Percentiles rank a stretch among this genome's conserved stretches.
Conservation (phyloP, 78 protist species). For the Corallochytrium limacisporum region DNA sequence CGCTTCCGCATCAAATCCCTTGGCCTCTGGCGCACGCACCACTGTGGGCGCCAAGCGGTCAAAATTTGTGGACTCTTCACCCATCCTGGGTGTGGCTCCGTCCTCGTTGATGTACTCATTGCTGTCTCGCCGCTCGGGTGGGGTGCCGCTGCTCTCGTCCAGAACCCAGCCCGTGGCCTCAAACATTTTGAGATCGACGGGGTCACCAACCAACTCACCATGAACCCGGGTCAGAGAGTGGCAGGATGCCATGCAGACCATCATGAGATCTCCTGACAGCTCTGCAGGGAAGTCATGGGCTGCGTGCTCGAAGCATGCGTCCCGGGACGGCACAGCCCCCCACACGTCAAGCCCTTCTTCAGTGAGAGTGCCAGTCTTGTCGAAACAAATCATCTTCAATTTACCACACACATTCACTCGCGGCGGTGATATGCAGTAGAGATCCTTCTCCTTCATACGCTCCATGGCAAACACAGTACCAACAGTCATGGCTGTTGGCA, state of each 20-base stretch:
- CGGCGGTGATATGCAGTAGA: constrained; percentile 55
- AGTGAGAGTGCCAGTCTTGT: constrained; percentile 89
- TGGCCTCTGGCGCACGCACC: background rate
- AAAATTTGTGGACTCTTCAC: background rate
- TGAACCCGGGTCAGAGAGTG: constrained; percentile 41
- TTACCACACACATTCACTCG: constrained; percentile 60
- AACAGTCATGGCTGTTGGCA: constrained; percentile 72
- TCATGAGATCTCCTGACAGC: background rate
- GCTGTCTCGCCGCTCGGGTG: background rate
- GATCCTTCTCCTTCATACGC: constrained; percentile 22
- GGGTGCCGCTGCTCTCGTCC: constrained; percentile 3
- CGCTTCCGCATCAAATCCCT: background rate
- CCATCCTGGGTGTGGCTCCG: background rate
- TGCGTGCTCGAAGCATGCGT: background rate
- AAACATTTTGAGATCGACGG: constrained; percentile 68
- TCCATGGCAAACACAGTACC: constrained; percentile 50
- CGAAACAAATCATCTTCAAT: constrained; percentile 55
- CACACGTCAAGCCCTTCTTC: constrained; percentile 70
- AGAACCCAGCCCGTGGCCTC: constrained; percentile 30
- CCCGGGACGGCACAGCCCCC: constrained; percentile 21
- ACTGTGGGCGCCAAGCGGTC: constrained; percentile 2
- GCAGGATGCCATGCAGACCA: constrained; percentile 34
- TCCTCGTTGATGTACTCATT: background rate
- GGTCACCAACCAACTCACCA: constrained; percentile 57
- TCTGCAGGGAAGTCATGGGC: background rate